These are phyloP conservation scores for Heliosperma pusillum DNA, from an alignment of 148 eudicot species.

Conservation along the genomic window DNA sequence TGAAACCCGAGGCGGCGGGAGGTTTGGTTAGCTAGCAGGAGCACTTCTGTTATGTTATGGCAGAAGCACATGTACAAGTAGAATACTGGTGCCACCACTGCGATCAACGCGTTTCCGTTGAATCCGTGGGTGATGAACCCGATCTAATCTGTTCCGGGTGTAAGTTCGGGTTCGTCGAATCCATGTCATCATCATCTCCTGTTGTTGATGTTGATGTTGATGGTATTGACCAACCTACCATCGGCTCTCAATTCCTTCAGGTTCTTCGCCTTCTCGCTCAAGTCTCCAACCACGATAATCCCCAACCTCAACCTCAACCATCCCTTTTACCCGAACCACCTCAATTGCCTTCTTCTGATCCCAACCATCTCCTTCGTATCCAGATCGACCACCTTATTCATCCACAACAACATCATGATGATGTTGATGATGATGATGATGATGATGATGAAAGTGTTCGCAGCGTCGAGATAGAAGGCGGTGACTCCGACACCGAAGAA, in stretches of 20 bases:
- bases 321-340: too few species aligned
- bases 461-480: conserved; percentile 35
- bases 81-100: conserved; percentile 83
- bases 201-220: not conserved
- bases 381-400: conserved; percentile 36
- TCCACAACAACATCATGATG: conserved; percentile 25
- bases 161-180: conserved; percentile 75
- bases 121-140: conserved; percentile 44
- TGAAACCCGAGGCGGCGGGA: too few species aligned
- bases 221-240: conserved; percentile 31
- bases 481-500: conserved; percentile 17
- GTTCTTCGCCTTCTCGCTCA: conserved; percentile 66
- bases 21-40: not conserved
- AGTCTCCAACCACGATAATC: conserved; percentile 64
- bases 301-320: conserved; percentile 38
- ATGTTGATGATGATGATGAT: conserved; percentile 18
- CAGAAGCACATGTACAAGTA: conserved; percentile 6
- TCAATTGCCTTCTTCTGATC: conserved; percentile 19
- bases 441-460: conserved; percentile 22
- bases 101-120: conserved; percentile 60
- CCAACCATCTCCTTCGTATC: conserved; percentile 52
- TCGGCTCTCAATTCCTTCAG: conserved; percentile 56
- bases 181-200: conserved; percentile 21
- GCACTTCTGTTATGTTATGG: too few species aligned
- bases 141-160: conserved; percentile 67